Evolutionary conservation across 2,329 filamentous ascomycete genomes (phyloP), one percentile per base, ranked within the genome.

Genomic region (Chaetothyriales sp.): DNA sequence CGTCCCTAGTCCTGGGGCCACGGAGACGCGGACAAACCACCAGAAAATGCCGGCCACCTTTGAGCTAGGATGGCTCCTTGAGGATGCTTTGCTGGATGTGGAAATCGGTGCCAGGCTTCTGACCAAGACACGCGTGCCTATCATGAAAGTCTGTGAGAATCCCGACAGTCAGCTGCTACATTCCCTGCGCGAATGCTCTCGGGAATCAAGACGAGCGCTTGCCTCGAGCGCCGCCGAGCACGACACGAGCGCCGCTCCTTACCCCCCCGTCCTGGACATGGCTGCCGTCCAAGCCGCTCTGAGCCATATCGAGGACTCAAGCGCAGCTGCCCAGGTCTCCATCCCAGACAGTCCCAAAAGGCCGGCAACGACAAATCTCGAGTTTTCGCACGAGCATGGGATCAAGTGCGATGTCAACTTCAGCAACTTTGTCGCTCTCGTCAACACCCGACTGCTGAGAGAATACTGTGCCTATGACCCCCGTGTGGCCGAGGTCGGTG

Each of bases 351-450:
- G 55, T 49, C 73, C 6, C 74, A 37, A 44, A 3, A 76, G 61
- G 74, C 77, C 76, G 4, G 72, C 28, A 78, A 77, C 63, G 70
- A 69, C 53, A 77, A 82, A 72, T 20, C 76, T 94, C 1, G 87
- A 92, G 65, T 90, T 90, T 53, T 85, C 86, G 5, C 86, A 86
- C 62, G 72, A 73, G 3, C 78, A 84, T 25, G 88, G 88, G n/a
- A 85, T 90, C 13, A 86, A 89, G 64, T 92, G 86, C 64, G 88
- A 95, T 64, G 87, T 95, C 73, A 94, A 94, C 66, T 95, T 95
- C 64, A 85, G 85, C 1, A 89, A 89, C 18, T 81, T 86, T 45
- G 77, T 95, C 2, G 88, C 83, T 1, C 73, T 94, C 2, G 84
- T 92, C 58, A 95, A 95, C 65, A 94, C 89, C 0, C 71, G 80